Evolutionary conservation across 2,329 filamentous ascomycete species (phyloP), one percentile per base, ranked within the genome.

Genomic region (Colletotrichum sp.): DNA sequence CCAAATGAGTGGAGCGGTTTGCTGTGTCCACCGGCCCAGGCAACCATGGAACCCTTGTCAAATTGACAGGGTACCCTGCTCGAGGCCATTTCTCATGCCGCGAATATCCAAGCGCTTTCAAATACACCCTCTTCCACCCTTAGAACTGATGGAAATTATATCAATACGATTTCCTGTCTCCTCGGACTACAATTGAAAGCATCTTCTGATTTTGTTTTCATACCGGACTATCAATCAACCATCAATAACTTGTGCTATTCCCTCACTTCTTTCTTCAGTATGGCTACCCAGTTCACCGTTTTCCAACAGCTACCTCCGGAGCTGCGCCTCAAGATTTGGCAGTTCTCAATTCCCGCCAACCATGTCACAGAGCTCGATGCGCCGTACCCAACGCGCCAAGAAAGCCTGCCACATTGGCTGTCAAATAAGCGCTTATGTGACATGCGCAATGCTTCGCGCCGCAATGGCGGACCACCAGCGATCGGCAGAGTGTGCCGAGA

Each of bases 161-260:
- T 44, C 18, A 44, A 12, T n/a, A n/a, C 3, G 0, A n/a, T 3
- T n/a, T 49, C 6, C 9, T 2, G 18, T 49, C 9, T 49, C 39
- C 39, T 49, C 39, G 5, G 3, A n/a, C 39, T n/a, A 12, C 9
- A 12, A n/a, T 10, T 12, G 18, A n/a, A 49, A n/a, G 0, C 39
- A n/a, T 49, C 3, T 12, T 10, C 5, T n/a, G 18, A 3, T n/a
- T 49, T n/a, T 1, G 7, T n/a, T 6, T n/a, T n/a, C 18, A 10
- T 0, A n/a, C 9, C 39, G 18, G 16, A 18, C 1, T 3, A 4
- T 3, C 39, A 4, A 44, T 44, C 39, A n/a, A 44, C 6, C 39
- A 49, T 7, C 39, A 7, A 12, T 21, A 0, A 4, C 9, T 49
- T n/a, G 0, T n/a, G 39, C 18, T 1, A 10, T 49, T 10, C 2